phyloP scores from a whole-genome alignment of 306 rosid genomes.

The Vigna angularis region DNA sequence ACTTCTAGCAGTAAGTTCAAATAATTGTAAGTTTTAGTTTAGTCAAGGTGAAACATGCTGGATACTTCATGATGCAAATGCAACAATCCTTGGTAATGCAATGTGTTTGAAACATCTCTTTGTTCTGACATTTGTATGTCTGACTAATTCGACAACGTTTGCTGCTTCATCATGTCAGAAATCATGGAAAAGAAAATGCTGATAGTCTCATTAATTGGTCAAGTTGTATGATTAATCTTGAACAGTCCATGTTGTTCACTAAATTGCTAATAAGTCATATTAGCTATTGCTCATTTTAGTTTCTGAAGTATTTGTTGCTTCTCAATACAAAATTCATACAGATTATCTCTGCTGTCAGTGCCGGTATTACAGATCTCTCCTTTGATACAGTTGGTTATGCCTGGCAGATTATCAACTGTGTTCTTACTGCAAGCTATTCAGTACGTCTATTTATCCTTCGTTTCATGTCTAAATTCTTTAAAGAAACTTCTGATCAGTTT shows the following conservation, averaged over 20 bases:
- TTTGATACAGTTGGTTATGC: conserved; percentile 75
- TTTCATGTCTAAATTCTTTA: conserved; percentile 16
- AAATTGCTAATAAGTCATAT: conserved; percentile 11
- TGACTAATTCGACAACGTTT: conserved; percentile 13
- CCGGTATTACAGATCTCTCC: conserved; percentile 88
- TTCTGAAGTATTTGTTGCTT: conserved; percentile 37
- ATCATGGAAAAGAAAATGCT: conserved; percentile 10
- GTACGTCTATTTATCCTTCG: conserved; percentile 51
- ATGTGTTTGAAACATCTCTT: neutral
- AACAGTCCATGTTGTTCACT: conserved; percentile 1
- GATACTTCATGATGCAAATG: conserved; percentile 14
- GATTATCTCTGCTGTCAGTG: conserved; percentile 84
- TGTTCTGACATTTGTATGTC: conserved; percentile 2
- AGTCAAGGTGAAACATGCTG: neutral
- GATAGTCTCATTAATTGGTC: neutral
- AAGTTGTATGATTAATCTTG: neutral
- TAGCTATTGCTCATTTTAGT: conserved; percentile 7
- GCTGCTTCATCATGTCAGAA: conserved; percentile 7
- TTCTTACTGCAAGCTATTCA: conserved; percentile 86
- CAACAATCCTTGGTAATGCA: conserved; percentile 15
- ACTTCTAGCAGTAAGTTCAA: conserved; percentile 11
- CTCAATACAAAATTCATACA: conserved; percentile 43
- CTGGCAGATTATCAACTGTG: conserved; percentile 82
- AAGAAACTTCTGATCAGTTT: conserved; percentile 5
- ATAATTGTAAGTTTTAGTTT: neutral